Conservation (phyloP, 1,284 basidiomycete species). For the Pseudozyma pruni region DNA sequence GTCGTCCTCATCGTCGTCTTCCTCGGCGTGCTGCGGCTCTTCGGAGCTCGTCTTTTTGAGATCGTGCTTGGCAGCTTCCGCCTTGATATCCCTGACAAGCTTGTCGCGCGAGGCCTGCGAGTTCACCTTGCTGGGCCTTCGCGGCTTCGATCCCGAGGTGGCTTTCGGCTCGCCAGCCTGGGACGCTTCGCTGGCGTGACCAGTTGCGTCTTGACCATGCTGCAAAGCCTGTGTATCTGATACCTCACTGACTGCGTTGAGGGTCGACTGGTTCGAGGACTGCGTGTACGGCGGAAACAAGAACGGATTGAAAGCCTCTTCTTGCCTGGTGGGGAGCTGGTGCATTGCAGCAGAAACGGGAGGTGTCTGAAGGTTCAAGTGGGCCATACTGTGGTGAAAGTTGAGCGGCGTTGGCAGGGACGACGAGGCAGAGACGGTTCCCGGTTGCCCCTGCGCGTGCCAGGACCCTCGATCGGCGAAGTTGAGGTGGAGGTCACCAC, state of each 20-base stretch:
- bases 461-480: slow-evolving; percentile 22
- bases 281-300: slow-evolving; percentile 48
- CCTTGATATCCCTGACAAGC: slow-evolving; percentile 21
- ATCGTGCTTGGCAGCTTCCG: slow-evolving; percentile 12
- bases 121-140: slow-evolving; percentile 29
- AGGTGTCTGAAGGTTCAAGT: slow-evolving; percentile 49
- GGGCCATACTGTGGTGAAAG: slow-evolving; percentile 50
- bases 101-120: slow-evolving; percentile 23
- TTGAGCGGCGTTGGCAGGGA: slow-evolving; percentile 38
- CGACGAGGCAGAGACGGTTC: slow-evolving; percentile 30
- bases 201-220: background rate
- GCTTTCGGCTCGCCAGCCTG: slow-evolving; percentile 22
- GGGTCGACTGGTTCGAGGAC: background rate
- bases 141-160: slow-evolving; percentile 14
- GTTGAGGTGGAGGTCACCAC: slow-evolving; percentile 32
- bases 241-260: slow-evolving; percentile 3
- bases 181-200: slow-evolving; percentile 25
- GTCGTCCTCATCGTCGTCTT: slow-evolving; percentile 46
- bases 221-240: background rate
- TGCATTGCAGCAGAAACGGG: slow-evolving; percentile 15
- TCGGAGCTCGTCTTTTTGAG: slow-evolving; percentile 26
- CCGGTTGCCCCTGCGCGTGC: slow-evolving; percentile 9
- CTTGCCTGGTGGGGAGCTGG: slow-evolving; percentile 2
- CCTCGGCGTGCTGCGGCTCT: slow-evolving; percentile 27
- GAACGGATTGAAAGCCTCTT: slow-evolving; percentile 46